Evolutionary conservation across 2,329 filamentous ascomycete genomes (phyloP), one percentile per base, ranked within the genome.

Genomic region (Botrytis paeoniae): DNA sequence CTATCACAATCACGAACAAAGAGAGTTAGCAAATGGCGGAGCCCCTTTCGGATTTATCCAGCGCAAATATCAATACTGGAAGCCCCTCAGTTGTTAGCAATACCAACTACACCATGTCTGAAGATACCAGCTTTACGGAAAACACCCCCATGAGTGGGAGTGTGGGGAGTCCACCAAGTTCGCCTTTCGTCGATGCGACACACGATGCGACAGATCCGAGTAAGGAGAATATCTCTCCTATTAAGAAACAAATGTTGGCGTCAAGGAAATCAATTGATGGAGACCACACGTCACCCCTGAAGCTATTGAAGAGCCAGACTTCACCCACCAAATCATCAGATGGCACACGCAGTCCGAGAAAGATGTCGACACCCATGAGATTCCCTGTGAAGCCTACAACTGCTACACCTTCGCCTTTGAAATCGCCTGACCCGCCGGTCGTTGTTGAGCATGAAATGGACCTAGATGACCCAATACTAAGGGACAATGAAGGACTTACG

Each of bases 371-470:
- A 3, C 86, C 87, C 25, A 87, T 87, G 75, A 89, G 89, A 73
- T 91, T 91, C 78, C 89, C 89, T 71, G 85, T 91, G 77, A 89
- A 87, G 80, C 83, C 89, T 16, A 72, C 51, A 78, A 78, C 65
- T 32, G 39, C 79, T 16, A 57, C 51, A 32, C 62, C 73, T 25
- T 78, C 79, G 22, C 76, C 78, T 18, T 75, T 77, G 86, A 83
- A 81, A 41, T 51, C 43, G n/a, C 59, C 60, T 25, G 59, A 65
- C 76, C 78, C 41, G 74, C 78, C 73, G 18, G 54, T 68, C 18
- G 60, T 75, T n/a, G 68, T 71, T 22, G 77, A 78, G 62, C 75
- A 69, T 65, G 76, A 76, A 18, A 65, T 80, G 22, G 75, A 70
- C 45, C 78, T 90, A 32, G 86, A 89, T 71, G 85, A 89, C 72